Conservation (phyloP, 2,329 filamentous ascomycete species). For the Colletotrichum theobromicola region DNA sequence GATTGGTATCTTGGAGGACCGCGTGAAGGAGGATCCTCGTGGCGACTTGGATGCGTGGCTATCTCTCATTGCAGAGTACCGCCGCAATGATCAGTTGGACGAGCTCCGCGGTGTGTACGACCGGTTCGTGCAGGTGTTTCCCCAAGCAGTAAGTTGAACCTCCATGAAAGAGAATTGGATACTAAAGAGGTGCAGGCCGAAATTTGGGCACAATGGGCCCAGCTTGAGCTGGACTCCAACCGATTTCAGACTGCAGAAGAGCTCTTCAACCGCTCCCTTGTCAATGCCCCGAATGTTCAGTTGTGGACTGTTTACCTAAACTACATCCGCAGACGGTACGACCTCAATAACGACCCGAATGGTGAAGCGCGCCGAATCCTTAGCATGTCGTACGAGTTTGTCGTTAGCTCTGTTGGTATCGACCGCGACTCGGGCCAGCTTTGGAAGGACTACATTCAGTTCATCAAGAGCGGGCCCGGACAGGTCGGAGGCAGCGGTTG, state of each 20-base stretch:
- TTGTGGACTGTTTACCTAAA: conserved; percentile 95
- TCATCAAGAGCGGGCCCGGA: conserved; percentile 87
- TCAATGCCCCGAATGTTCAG: conserved; percentile 80
- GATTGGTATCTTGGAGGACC: conserved; percentile 83
- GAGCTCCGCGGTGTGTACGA: conserved; percentile 82
- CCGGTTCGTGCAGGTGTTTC: conserved; percentile 86
- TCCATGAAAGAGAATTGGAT: neutral
- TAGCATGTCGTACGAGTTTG: conserved; percentile 88
- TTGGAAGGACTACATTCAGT: conserved; percentile 95
- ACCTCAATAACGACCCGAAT: conserved; percentile 76
- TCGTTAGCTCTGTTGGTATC: conserved; percentile 86
- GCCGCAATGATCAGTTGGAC: conserved; percentile 80
- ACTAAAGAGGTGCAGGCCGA: conserved; percentile 71
- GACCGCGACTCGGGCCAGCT: conserved; percentile 89
- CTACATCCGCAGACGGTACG: conserved; percentile 91
- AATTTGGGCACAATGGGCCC: conserved; percentile 86
- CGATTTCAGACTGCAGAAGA: conserved; percentile 81
- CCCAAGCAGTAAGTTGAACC: conserved; percentile 77
- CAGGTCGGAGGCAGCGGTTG: conserved; percentile 84
- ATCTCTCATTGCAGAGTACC: conserved; percentile 83
- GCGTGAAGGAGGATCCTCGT: conserved; percentile 89
- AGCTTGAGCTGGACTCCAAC: conserved; percentile 88
- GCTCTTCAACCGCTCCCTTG: conserved; percentile 81
- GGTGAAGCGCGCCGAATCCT: conserved; percentile 81
- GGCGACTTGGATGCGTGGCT: conserved; percentile 95